These are phyloP conservation scores for Brassica balearica DNA, from an alignment of 441 rosid genomes.

Conservation along the genomic window DNA sequence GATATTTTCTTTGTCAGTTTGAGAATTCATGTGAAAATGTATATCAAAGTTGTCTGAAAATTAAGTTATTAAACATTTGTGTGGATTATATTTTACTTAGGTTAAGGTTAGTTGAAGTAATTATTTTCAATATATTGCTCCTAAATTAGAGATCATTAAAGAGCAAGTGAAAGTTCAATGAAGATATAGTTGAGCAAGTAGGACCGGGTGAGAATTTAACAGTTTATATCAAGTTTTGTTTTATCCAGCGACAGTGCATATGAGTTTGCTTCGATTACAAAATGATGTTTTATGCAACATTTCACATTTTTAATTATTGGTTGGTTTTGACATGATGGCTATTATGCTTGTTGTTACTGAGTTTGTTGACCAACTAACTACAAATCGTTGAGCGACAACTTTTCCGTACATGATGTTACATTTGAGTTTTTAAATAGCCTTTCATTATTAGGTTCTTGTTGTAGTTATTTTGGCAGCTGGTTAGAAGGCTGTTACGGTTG, in stretches of 20 bases:
- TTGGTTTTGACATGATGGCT: too few relatives aligned
- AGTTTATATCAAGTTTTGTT: background rate
- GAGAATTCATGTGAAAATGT: conserved; percentile 4
- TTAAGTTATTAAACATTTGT: background rate
- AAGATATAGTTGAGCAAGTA: too few relatives aligned
- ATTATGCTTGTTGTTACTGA: background rate
- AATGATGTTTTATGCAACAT: background rate
- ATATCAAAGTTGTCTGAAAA: background rate
- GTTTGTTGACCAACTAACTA: too few relatives aligned
- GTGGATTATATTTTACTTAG: background rate
- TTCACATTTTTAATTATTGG: background rate
- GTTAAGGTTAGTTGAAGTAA: background rate
- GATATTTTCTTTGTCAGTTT: background rate
- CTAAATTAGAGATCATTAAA: too few relatives aligned
- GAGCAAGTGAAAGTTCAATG: too few relatives aligned
- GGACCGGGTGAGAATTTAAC: too few relatives aligned
- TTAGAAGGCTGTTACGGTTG: too few relatives aligned
- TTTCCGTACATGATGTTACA: too few relatives aligned
- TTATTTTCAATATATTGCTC: conserved; percentile 3
- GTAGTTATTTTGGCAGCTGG: too few relatives aligned
- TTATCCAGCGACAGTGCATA: background rate
- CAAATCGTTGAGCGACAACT: too few relatives aligned
- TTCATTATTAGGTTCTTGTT: too few relatives aligned
- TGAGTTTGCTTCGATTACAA: background rate
- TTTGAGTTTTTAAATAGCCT: too few relatives aligned